A percentile compares a stretch with the other conserved stretches of the same genome.
Evolutionary conservation across 1,284 basidiomycete species (phyloP).

Genomic region (Pseudozyma tsukubaensis): DNA sequence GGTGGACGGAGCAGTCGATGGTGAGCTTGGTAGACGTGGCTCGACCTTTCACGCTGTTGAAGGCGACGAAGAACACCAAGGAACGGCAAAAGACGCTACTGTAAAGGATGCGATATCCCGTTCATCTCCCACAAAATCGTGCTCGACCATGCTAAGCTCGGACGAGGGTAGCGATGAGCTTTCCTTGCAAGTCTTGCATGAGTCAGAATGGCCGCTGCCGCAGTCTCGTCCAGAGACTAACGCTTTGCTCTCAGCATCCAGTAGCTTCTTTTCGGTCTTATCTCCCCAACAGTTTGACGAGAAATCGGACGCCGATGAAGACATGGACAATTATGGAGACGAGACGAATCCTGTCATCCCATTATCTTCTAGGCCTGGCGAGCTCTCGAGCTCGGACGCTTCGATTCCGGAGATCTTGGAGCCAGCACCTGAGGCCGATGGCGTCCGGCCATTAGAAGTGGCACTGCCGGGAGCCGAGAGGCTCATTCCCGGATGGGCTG

Average conservation of each 20-base stretch:
- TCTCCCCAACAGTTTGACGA: background rate
- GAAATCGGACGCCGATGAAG: background rate
- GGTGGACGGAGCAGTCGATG: constrained; percentile 20
- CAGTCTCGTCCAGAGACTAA: background rate
- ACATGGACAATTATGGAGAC: too few species aligned
- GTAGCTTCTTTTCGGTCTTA: constrained; percentile 4
- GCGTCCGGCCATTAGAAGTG: background rate
- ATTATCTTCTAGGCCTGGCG: too few species aligned
- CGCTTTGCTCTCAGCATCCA: background rate
- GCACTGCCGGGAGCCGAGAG: background rate
- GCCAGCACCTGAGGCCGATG: too few species aligned
- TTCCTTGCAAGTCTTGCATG: constrained; percentile 3
- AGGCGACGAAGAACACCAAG: background rate
- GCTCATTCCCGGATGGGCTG: constrained; percentile 9
- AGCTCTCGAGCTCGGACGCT: too few species aligned
- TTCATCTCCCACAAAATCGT: background rate
- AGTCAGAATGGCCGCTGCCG: constrained; percentile 10
- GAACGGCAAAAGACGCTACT: too few species aligned
- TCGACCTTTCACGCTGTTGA: background rate
- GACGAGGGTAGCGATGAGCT: constrained; percentile 1
- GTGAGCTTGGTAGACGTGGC: constrained; percentile 23
- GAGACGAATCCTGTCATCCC: too few species aligned
- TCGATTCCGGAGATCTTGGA: background rate
- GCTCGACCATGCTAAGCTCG: constrained; percentile 8
- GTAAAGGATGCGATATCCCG: background rate